Evolutionary conservation across 352 stramenopile species (phyloP).

Genomic region (Globisporangium acanthophoron): DNA sequence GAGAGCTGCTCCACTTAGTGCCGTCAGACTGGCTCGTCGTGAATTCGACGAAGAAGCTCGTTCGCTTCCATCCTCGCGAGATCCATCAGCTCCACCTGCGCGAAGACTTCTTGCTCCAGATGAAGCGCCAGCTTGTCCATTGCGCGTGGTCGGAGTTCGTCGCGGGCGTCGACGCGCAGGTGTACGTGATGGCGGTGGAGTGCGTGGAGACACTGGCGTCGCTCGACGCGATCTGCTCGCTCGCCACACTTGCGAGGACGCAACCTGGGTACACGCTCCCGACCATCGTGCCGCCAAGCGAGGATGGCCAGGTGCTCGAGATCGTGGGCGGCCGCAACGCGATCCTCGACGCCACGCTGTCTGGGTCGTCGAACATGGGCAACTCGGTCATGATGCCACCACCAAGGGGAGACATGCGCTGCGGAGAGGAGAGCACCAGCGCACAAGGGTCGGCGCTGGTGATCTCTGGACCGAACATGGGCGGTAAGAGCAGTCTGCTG

Average conservation of each 20-base stretch:
- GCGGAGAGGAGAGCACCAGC: not conserved
- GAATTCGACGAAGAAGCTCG: conserved; percentile 36
- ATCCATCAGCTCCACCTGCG: conserved; percentile 30
- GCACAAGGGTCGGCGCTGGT: conserved; percentile 16
- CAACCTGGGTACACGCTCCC: not conserved
- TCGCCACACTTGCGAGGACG: not conserved
- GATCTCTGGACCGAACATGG: conserved; percentile 85
- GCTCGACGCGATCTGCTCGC: not conserved
- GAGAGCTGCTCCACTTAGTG: conserved; percentile 13
- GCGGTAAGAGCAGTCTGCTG: conserved; percentile 71
- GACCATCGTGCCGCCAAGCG: not conserved
- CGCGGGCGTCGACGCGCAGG: not conserved
- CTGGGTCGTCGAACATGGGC: not conserved
- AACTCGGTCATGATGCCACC: not conserved
- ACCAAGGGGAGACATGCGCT: no score
- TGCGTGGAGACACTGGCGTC: not conserved
- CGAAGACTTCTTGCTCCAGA: conserved; percentile 25
- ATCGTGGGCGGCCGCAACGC: not conserved
- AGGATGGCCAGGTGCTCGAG: not conserved
- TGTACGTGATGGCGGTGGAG: not conserved
- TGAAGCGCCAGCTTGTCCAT: conserved; percentile 25
- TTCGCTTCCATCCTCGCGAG: conserved; percentile 35
- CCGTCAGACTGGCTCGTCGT: conserved; percentile 36
- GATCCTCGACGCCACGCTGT: not conserved
- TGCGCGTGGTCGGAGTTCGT: not conserved